Conservation (phyloP, 2,329 filamentous ascomycete species). For the Teratosphaeria zuluensis region DNA sequence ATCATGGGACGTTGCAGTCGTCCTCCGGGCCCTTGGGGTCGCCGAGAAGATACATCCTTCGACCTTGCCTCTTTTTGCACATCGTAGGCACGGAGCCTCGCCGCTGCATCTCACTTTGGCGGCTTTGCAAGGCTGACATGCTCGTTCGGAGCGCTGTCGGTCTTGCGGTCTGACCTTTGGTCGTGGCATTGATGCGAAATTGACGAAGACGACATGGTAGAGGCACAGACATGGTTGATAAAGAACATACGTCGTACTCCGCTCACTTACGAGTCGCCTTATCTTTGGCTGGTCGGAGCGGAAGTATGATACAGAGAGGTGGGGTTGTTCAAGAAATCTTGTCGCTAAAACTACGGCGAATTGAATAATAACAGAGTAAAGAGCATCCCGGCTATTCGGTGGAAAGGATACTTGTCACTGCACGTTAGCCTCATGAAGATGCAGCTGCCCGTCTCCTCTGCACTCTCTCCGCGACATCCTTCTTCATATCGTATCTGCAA, state of each 20-base stretch:
- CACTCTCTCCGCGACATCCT: neutral
- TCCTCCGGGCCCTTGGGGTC: neutral
- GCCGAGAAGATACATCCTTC: neutral
- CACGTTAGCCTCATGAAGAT: neutral
- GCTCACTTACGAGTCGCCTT: neutral
- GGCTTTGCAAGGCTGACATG: neutral
- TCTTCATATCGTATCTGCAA: slow-evolving; percentile 1
- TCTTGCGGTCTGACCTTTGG: neutral
- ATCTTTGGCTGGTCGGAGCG: neutral
- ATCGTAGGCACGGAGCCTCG: neutral
- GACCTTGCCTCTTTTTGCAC: neutral
- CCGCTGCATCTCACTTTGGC: neutral
- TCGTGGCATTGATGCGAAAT: neutral
- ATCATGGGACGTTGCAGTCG: neutral
- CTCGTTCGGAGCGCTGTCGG: neutral
- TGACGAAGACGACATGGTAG: neutral
- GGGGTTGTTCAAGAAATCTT: neutral
- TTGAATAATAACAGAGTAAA: neutral
- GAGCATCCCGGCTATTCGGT: neutral
- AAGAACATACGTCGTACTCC: neutral
- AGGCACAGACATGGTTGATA: neutral
- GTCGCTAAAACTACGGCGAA: neutral
- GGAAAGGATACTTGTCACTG: neutral
- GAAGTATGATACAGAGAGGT: neutral
- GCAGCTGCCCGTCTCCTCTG: neutral